Percentiles rank a stretch among this genome's conserved stretches.
These are phyloP conservation scores for Colletotrichum eleusines DNA, from an alignment of 2,329 filamentous ascomycete genomes.

Conservation along the genomic window DNA sequence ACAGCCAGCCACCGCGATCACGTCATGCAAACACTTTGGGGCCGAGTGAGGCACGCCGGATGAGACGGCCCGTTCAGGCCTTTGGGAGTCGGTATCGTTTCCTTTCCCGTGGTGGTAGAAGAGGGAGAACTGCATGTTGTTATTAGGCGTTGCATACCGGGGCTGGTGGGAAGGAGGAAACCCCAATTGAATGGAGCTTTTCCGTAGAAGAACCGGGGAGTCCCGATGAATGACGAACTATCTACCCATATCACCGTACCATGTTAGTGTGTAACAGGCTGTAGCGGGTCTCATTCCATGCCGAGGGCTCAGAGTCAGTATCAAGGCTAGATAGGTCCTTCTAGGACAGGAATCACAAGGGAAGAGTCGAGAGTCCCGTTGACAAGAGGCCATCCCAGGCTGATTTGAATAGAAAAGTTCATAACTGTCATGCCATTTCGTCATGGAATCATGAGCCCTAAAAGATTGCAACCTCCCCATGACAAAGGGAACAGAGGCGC, in stretches of 20 bases:
- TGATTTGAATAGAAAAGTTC: slow-evolving; percentile 31
- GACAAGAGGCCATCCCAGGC: background rate
- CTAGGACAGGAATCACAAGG: background rate
- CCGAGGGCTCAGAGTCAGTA: background rate
- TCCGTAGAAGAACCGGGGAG: background rate
- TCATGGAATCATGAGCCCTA: slow-evolving; percentile 44
- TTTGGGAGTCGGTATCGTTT: background rate
- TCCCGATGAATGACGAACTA: slow-evolving; percentile 24
- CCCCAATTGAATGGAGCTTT: background rate
- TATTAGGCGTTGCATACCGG: slow-evolving; percentile 24
- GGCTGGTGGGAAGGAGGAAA: slow-evolving; percentile 9
- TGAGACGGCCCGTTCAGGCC: background rate
- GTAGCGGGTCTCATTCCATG: background rate
- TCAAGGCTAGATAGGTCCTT: background rate
- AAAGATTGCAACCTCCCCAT: slow-evolving; percentile 37
- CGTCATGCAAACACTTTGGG: background rate
- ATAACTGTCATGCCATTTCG: slow-evolving; percentile 45
- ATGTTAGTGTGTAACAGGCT: background rate
- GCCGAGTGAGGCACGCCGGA: slow-evolving; percentile 3
- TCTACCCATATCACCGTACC: background rate
- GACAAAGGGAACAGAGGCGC: slow-evolving; percentile 39
- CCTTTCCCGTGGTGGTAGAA: background rate
- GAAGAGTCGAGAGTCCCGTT: background rate
- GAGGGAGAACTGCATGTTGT: background rate
- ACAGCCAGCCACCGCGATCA: background rate